Evolutionary conservation across 495 filamentous ascomycete genomes (phyloP), one percentile per base, ranked within the genome.

Genomic region (Hypoxylon trugodes): DNA sequence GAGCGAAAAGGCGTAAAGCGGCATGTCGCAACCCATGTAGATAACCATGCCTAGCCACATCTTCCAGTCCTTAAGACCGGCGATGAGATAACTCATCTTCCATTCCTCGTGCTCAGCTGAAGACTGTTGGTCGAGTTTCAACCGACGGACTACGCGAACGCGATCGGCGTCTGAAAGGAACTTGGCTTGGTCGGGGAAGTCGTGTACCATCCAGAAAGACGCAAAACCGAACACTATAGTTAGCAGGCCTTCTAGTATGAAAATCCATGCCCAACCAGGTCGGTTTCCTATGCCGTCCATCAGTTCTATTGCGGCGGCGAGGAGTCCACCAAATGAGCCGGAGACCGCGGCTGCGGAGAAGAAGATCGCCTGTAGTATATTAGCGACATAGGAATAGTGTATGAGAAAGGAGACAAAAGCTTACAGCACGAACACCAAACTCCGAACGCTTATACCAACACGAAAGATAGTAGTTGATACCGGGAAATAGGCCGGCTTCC

Each of bases 1-100:
- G 3, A 98, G 83, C 4, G 89, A 91, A 73, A 97, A 97, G 15
- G 90, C 91, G 72, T 97, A 98, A 3, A 98, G 83, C 10, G 91
- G 81, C 84, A 86, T 86, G 66, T 81, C 77, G 60, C 76, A 80
- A 6, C 91, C 90, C 89, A 93, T 93, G 65, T 92, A 95, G 37
- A 93, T 89, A 16, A 87, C 71, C 71, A 89, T 89, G 3, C 86
- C 90, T 0, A 84, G 69, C 79, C 85, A 96, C 61, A 90, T 96
- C 78, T 97, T 96, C 88, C 90, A 96, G 69, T 97, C 93, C 59
- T 82, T 86, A 10, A 96, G 61, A 33, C 88, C 86, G 1, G 82
- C 82, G 84, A 87, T 94, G 60, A 97, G 81, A 62, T 94, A 94
- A 1, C 71, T 67, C 79, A 86, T 88, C 65, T 88, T 84, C 77